Percentiles rank a stretch among this genome's conserved stretches.
These are phyloP conservation scores for Dactylellina leptospora DNA, from an alignment of 2,329 filamentous ascomycete genomes.

Conservation along the genomic window DNA sequence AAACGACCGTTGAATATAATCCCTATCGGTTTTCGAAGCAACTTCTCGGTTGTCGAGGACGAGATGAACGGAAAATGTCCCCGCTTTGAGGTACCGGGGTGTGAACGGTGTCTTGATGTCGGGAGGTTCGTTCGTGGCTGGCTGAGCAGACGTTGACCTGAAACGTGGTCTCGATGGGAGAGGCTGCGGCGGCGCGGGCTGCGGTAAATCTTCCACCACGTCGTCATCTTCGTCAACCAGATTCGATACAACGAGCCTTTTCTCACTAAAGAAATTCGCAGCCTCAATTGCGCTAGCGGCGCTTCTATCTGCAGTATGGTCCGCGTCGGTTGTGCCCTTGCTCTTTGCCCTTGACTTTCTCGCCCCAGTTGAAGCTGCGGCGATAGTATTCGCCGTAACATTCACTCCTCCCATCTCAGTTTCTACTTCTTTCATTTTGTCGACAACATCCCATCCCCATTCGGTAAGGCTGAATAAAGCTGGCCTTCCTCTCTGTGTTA, in stretches of 20 bases:
- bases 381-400: slow-evolving; percentile 9
- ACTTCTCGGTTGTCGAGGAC: slow-evolving; percentile 80
- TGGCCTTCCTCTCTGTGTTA: slow-evolving; percentile 75
- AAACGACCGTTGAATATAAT: slow-evolving; percentile 79
- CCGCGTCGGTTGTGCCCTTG: neutral
- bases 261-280: slow-evolving; percentile 16
- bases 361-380: neutral
- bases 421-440: slow-evolving; percentile 66
- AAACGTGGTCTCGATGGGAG: slow-evolving; percentile 12
- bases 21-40: slow-evolving; percentile 72
- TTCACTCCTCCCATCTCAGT: slow-evolving; percentile 22
- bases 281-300: slow-evolving; percentile 24
- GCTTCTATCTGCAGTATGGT: slow-evolving; percentile 19
- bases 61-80: slow-evolving; percentile 75
- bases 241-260: slow-evolving; percentile 1
- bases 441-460: slow-evolving; percentile 78
- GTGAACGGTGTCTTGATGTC: slow-evolving; percentile 61
- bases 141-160: slow-evolving; percentile 34
- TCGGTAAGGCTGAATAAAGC: slow-evolving; percentile 77
- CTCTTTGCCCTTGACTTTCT: slow-evolving; percentile 10
- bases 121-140: slow-evolving; percentile 39
- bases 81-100: slow-evolving; percentile 71
- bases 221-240: slow-evolving; percentile 34
- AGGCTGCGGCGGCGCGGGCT: neutral
- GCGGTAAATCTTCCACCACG: slow-evolving; percentile 22